Conservation (phyloP, 768 basidiomycete genomes). For the Leccinellum albellum region DNA sequence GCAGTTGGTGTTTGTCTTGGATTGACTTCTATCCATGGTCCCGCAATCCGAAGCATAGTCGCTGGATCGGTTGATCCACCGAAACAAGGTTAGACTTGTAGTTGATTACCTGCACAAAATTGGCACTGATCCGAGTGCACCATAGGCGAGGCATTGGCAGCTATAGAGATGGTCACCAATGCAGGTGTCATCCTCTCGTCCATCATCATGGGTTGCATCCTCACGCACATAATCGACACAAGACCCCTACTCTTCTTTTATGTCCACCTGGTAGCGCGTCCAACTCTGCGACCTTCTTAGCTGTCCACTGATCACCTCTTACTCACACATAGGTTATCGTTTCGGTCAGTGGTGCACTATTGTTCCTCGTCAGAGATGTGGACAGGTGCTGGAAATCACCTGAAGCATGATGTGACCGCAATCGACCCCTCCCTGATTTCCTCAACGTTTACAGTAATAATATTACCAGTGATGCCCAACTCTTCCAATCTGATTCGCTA, state of each 20-base stretch:
- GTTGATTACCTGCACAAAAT: too few relatives aligned
- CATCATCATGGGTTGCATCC: constrained; percentile 29
- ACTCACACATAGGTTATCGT: constrained; percentile 12
- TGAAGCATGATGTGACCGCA: constrained; percentile 2
- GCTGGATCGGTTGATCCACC: constrained; percentile 27
- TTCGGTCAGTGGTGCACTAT: constrained; percentile 10
- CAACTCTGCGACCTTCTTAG: neutral
- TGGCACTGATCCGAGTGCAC: neutral
- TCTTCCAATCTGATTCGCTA: neutral
- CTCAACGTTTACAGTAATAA: neutral
- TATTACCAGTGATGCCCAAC: neutral
- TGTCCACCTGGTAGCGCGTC: constrained; percentile 17
- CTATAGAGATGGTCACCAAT: constrained; percentile 24
- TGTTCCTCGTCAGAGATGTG: constrained; percentile 24
- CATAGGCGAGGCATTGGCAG: constrained; percentile 28
- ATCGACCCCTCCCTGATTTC: neutral
- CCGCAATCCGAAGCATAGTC: constrained; percentile 24
- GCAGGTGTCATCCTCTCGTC: constrained; percentile 24
- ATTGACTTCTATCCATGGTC: constrained; percentile 10
- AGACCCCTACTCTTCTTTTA: constrained; percentile 23
- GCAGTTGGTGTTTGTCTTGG: constrained; percentile 22
- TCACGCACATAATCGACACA: constrained; percentile 22
- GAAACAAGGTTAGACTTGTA: constrained; percentile 21
- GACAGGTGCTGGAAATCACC: constrained; percentile 14
- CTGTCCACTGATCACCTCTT: neutral